phyloP scores from a whole-genome alignment of 2,329 filamentous ascomycete genomes.

The Pseudofabraea citricarpa region DNA sequence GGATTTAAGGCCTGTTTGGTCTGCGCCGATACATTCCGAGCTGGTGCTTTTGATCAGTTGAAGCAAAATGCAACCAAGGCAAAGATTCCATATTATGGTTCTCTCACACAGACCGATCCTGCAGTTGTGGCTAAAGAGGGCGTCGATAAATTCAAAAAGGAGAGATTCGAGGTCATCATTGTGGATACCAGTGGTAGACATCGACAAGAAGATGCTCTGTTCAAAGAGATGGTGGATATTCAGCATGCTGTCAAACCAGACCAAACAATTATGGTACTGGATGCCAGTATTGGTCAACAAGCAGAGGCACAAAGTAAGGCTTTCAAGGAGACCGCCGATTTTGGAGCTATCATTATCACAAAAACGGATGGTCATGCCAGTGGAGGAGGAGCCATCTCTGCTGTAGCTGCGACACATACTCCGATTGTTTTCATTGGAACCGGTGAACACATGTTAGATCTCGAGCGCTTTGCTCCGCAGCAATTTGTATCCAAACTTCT shows the following conservation, averaged over 20 bases:
- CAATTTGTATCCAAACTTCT: constrained; percentile 91
- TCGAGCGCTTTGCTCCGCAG: constrained; percentile 88
- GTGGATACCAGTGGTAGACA: constrained; percentile 96
- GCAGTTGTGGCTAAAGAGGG: constrained; percentile 90
- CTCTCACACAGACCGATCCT: constrained; percentile 91
- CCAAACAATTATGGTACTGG: constrained; percentile 97
- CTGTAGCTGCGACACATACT: constrained; percentile 91
- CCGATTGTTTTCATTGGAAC: constrained; percentile 98
- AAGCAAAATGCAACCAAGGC: constrained; percentile 99
- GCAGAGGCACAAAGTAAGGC: constrained; percentile 92
- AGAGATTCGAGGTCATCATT: constrained; percentile 96
- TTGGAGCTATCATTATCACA: constrained; percentile 97
- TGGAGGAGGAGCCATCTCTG: constrained; percentile 94
- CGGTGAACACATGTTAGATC: constrained; percentile 92
- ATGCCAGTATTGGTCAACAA: constrained; percentile 93
- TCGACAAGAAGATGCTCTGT: constrained; percentile 89
- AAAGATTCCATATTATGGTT: constrained; percentile 98
- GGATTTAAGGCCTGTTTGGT: constrained; percentile 92
- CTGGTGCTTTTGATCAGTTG: constrained; percentile 95
- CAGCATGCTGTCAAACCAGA: constrained; percentile 86
- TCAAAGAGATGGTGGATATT: constrained; percentile 97
- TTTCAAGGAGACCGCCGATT: constrained; percentile 96
- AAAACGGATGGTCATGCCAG: constrained; percentile 96
- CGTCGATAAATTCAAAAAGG: constrained; percentile 98
- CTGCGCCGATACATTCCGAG: constrained; percentile 97